Conservation (phyloP, 495 filamentous ascomycete species). For the Eremomyces bilateralis region DNA sequence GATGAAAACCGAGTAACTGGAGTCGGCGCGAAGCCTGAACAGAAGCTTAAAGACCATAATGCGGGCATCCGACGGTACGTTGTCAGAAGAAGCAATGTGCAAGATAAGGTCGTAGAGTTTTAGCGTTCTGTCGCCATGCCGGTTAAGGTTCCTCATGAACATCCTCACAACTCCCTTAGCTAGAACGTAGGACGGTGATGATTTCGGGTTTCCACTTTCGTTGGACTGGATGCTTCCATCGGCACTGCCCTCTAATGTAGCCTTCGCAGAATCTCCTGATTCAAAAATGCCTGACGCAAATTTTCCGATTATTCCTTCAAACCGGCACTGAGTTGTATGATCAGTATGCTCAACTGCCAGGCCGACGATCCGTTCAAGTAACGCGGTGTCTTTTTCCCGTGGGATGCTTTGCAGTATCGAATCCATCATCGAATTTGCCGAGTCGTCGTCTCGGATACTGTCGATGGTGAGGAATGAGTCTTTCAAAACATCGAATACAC, state of each 20-base stretch:
- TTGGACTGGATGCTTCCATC: no score
- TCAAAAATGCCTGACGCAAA: no score
- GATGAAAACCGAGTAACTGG: constrained; percentile 46
- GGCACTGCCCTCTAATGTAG: no score
- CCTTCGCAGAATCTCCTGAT: no score
- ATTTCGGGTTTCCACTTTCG: no score
- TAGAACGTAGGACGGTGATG: neutral
- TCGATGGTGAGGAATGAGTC: constrained; percentile 3
- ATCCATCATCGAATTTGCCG: constrained; percentile 2
- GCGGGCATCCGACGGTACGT: constrained; percentile 41
- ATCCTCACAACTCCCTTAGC: neutral
- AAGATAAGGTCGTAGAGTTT: constrained; percentile 30
- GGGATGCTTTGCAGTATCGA: constrained; percentile 30
- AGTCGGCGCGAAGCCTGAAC: constrained; percentile 66
- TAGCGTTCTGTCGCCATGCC: neutral
- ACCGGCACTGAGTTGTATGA: no score
- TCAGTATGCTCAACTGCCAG: constrained; percentile 31
- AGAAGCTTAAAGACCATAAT: constrained; percentile 66
- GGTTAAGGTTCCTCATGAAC: neutral
- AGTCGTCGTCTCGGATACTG: constrained; percentile 3
- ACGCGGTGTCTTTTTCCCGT: constrained; percentile 23
- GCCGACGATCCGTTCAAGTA: constrained; percentile 22
- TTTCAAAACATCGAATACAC: neutral
- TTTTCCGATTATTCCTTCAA: no score
- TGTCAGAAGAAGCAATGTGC: constrained; percentile 31